Base-by-base conservation (phyloP, 1,284 basidiomycete species). In the Trametes pubescens region DNA sequence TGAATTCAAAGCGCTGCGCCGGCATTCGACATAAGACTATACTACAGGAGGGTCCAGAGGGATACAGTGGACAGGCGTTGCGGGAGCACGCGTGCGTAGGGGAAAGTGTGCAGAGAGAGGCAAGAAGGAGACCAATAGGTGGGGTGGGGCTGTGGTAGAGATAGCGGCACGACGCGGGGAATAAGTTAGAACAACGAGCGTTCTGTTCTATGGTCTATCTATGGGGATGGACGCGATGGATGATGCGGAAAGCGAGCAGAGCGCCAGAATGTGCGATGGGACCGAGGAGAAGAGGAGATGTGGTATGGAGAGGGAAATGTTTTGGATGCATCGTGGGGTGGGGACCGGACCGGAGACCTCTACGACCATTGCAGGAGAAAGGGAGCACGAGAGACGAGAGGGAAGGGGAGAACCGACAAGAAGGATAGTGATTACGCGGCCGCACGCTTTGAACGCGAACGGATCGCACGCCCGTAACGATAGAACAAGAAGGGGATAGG, bases 401-500 rank as follows among this genome's bases (percentile, higher is more conserved):
- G 22, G 9, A 38, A 38, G 37, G 11, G 14, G 57, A 32, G 32
- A 32, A 40, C 16, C 21, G 34, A 40, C 9, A 34, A 59, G 37
- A 58, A 43, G 26, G 55, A 57, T 22, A 14, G 48, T 37, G 48
- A 66, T 65, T 67, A 71, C 24, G 64, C 65, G n/a, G 55, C 62
- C 47, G 70, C 70, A 57, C 70, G 70, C 37, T 66, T 71, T 59
- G 70, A 71, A 40, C 61, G 59, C n/a, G 70, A 66, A 57, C 70
- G 70, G 54, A 71, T 70, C 34, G 66, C 21, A 11, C 53, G 51
- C n/a, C 70, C 70, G 56, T 71, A 70, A 18, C 65, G 65, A 61
- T 71, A 69, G 58, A 71, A 71, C 13, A 71, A 54, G 68, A 71
- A 71, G 0, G 70, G 70, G 49, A 71, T 70, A 26, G 70, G 70